A percentile compares a stretch with the other conserved stretches of the same genome.
These are phyloP conservation scores for Apiospora kogelbergensis DNA, from an alignment of 2,329 filamentous ascomycete species.

Conservation along the genomic window DNA sequence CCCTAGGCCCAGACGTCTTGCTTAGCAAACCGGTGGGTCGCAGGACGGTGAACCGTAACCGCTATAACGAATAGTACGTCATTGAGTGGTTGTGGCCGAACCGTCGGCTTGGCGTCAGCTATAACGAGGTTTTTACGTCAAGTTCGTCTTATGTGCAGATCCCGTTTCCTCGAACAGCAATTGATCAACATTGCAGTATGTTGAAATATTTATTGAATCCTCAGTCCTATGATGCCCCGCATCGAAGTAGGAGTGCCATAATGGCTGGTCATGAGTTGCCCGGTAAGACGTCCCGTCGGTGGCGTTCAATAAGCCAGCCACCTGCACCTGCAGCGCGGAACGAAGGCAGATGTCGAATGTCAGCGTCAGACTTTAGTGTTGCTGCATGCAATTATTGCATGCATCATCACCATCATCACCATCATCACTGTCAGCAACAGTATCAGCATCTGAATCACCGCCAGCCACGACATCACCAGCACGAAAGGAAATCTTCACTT, in stretches of 20 bases:
- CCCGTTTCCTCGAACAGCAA: background rate
- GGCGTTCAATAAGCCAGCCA: constrained; percentile 1
- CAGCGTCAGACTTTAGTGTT: background rate
- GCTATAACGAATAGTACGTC: background rate
- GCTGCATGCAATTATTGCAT: background rate
- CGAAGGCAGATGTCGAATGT: background rate
- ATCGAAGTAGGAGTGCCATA: background rate
- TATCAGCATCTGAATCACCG: background rate
- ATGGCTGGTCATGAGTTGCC: background rate
- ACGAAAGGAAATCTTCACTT: background rate
- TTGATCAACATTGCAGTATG: background rate
- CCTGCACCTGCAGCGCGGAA: background rate
- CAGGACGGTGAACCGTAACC: background rate
- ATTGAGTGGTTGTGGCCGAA: background rate
- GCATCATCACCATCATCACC: background rate
- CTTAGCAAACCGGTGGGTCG: background rate
- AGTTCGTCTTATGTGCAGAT: background rate
- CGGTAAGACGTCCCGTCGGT: background rate
- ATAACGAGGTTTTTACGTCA: background rate
- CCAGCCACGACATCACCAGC: background rate
- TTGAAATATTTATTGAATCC: background rate
- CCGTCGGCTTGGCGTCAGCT: background rate
- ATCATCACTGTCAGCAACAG: background rate
- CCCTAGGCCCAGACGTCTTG: background rate
- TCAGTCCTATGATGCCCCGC: background rate